Evolutionary conservation across 176 grass and related monocot genomes (phyloP), one percentile per base, ranked within the genome.

Genomic region (Oryza australiensis): DNA sequence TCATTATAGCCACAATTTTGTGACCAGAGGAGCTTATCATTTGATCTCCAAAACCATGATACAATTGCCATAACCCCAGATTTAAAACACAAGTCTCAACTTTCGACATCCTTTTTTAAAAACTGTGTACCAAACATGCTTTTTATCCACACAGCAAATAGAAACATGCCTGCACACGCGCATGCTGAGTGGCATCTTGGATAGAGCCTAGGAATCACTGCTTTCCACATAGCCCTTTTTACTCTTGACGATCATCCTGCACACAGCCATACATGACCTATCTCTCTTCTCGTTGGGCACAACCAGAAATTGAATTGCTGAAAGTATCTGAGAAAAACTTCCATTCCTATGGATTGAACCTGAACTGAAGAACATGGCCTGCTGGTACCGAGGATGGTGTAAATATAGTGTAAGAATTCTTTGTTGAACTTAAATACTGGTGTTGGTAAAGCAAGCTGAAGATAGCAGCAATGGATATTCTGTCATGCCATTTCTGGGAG

Each of bases 351-450:
- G 51, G 51, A 5, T 1, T 55, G 51, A 53, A 55, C 5, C 18
- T 55, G 51, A 55, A 55, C 15, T 55, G 16, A 53, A 55, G 51
- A 55, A 55, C 51, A 55, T 55, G 51, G 51, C 18, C 5, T 22
- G 51, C 51, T 18, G 51, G 15, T 48, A 15, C 13, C 2, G 13
- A 20, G 32, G 70, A 26, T 60, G 70, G n/a, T 35, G 13, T 13
- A 81, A 20, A 62, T 41, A 80, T 74, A 75, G 20, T 62, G 48
- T 20, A 42, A 22, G 55, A 33, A 73, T 53, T 26, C 11, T 69
- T 0, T 42, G 7, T 63, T 7, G 26, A 78, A 26, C 51, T 46
- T 38, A 62, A 27, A 37, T 27, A 70, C 2, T 81, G 37, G 10
- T 37, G 8, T 37, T 69, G 72, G 6, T 29, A 63, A 76, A 64